Evolutionary conservation across 2,329 filamentous ascomycete genomes (phyloP).

Genomic region (Trichoderma oligosporum): DNA sequence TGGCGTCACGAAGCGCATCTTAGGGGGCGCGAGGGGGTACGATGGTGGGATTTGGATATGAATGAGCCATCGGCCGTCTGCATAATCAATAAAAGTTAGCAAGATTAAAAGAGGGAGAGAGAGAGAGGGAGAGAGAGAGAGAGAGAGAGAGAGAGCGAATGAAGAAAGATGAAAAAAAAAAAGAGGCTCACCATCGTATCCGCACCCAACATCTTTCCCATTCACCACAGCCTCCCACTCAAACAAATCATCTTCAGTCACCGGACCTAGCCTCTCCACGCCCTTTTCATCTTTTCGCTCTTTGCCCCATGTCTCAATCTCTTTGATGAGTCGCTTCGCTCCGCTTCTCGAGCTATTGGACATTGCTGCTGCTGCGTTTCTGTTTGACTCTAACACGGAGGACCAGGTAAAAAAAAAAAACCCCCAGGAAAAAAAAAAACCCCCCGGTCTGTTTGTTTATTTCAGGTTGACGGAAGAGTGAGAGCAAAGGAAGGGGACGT

Average conservation of each 20-base stretch:
- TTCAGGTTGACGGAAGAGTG: neutral
- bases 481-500: neutral
- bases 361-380: neutral
- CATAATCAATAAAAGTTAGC: constrained; percentile 1
- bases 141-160: neutral
- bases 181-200: constrained; percentile 50
- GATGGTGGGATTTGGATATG: constrained; percentile 68
- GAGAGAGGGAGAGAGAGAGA: neutral
- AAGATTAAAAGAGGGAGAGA: neutral
- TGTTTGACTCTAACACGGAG: no score
- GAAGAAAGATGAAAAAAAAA: neutral
- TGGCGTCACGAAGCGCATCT: constrained; percentile 75
- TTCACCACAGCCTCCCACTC: constrained; percentile 59
- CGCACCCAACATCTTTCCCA: constrained; percentile 51
- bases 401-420: no score
- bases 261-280: constrained; percentile 57
- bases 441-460: neutral
- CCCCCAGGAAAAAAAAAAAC: no score
- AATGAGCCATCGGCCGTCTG: constrained; percentile 78
- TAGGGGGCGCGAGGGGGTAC: constrained; percentile 77
- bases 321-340: constrained; percentile 55
- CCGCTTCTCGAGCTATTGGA: constrained; percentile 49
- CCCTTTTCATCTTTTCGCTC: constrained; percentile 49
- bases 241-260: constrained; percentile 52
- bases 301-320: constrained; percentile 51